Evolutionary conservation across 2,329 filamentous ascomycete species (phyloP).

Genomic region (Pseudocercospora fijiensis): DNA sequence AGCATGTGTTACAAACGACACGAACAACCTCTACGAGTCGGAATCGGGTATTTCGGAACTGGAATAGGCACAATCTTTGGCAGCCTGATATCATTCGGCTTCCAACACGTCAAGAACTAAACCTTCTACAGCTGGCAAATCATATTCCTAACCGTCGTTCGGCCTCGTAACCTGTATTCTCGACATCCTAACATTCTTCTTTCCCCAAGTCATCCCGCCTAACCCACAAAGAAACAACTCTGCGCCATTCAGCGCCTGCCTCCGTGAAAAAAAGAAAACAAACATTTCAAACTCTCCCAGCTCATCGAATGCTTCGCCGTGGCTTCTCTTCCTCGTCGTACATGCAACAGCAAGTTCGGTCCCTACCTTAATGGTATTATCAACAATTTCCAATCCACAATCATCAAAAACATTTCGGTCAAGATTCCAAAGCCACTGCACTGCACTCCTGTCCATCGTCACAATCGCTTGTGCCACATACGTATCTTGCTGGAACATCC

Average conservation of each 20-base stretch:
- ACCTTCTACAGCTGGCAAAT: conserved; percentile 54
- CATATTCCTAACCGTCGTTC: conserved; percentile 48
- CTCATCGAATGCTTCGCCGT: conserved; percentile 48
- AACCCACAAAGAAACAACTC: conserved; percentile 33
- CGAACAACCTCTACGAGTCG: conserved; percentile 63
- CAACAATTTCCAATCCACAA: conserved; percentile 38
- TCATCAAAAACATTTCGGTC: conserved; percentile 38
- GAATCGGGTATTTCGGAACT: conserved; percentile 66
- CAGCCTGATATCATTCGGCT: conserved; percentile 56
- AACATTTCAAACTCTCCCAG: conserved; percentile 50
- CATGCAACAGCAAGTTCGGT: conserved; percentile 32
- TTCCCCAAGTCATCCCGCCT: conserved; percentile 36
- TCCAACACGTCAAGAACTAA: conserved; percentile 47
- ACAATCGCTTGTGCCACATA: conserved; percentile 33
- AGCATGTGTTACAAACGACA: conserved; percentile 44
- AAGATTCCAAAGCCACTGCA: conserved; percentile 32
- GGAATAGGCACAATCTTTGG: conserved; percentile 59
- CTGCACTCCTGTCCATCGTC: conserved; percentile 50
- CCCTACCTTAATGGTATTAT: conserved; percentile 49
- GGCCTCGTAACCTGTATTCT: conserved; percentile 46
- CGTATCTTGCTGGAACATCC: conserved; percentile 32
- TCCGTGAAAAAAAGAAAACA: conserved; percentile 53
- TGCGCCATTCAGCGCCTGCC: conserved; percentile 45
- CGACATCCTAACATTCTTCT: conserved; percentile 36
- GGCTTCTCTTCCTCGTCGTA: conserved; percentile 43